Conservation (phyloP, 208 protist species). For the Crithidia expoeki region DNA sequence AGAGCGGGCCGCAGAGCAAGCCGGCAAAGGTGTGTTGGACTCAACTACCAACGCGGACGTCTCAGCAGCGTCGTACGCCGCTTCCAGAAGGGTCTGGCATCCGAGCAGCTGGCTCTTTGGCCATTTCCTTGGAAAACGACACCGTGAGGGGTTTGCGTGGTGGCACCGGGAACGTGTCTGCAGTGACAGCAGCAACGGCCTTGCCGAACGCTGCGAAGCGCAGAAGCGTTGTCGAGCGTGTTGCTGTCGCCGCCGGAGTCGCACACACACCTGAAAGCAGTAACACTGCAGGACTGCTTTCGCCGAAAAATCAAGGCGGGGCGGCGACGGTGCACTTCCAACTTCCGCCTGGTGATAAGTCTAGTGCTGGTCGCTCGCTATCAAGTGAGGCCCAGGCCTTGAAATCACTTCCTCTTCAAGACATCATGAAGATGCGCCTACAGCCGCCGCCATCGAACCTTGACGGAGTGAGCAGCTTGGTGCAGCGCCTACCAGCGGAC, state of each 20-base stretch:
- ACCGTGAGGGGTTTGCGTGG: slow-evolving; percentile 21
- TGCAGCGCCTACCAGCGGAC: slow-evolving; percentile 15
- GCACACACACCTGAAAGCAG: neutral
- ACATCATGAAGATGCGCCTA: slow-evolving; percentile 26
- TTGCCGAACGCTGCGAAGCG: neutral
- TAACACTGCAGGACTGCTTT: neutral
- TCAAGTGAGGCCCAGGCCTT: neutral
- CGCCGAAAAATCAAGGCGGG: neutral
- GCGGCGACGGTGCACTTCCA: neutral
- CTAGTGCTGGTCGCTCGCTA: neutral
- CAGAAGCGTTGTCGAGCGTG: slow-evolving; percentile 25
- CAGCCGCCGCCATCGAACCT: slow-evolving; percentile 16
- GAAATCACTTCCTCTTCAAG: slow-evolving; percentile 1
- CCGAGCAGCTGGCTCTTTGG: slow-evolving; percentile 2
- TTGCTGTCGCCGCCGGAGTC: slow-evolving; percentile 6
- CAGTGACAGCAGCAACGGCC: neutral
- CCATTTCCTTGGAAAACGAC: slow-evolving; percentile 22
- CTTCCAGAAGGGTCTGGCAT: neutral
- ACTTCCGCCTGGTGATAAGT: neutral
- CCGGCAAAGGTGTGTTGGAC: too few species aligned
- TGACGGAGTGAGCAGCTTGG: neutral
- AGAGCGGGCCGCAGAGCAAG: too few species aligned
- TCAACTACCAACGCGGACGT: too few species aligned
- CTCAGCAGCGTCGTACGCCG: neutral
- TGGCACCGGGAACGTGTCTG: too few species aligned